Evolutionary conservation across 2,329 filamentous ascomycete genomes (phyloP), one percentile per base, ranked within the genome.

Genomic region (Colletotrichum lindemuthianum): DNA sequence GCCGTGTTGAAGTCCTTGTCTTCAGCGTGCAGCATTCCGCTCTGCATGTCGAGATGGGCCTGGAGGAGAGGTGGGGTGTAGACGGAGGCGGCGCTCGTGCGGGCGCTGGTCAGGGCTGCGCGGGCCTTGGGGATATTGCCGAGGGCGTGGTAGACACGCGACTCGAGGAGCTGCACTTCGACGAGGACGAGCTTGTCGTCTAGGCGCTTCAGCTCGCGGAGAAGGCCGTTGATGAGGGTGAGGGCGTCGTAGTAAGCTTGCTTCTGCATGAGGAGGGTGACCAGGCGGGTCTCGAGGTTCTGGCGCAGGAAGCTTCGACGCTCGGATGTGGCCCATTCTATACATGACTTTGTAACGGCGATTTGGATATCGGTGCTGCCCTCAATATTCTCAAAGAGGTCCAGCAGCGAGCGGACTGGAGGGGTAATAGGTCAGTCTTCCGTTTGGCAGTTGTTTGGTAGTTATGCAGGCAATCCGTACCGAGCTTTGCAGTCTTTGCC

Each of bases 1-100:
- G 96, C 93, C 33, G 96, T 99, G 83, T 96, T 97, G 86, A 99
- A 99, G 82, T 99, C 96, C 81, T 93, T 92, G 77, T 99, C 96
- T 81, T 99, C 96, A 32, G 96, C 96, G 78, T 99, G 96, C 64
- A 99, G 88, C 91, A 98, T 98, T 70, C 96, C 96, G 69, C 93
- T 97, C 84, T 99, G 96, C 96, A 99, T 98, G 76, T 99, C 96
- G 70, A 99, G 87, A 72, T 96, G 93, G 49, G 96, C 96, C 82
- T 99, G 96, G 63, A 99, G 86, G 70, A 97, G 84, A 4, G 96
- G 96, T 55, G 96, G 96, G 32, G 94, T 97, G 84, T 99, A 99
- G 68, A 99, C 96, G 34, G 93, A 97, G 53, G 96, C 96, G 59
- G 96, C 96, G 72, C 92, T 96, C 50, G 96, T 99, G 73, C 96